A percentile compares a stretch with the other conserved stretches of the same genome.
These are phyloP conservation scores for Picea sitchensis DNA, from an alignment of 75 land plant genomes.

Conservation along the genomic window DNA sequence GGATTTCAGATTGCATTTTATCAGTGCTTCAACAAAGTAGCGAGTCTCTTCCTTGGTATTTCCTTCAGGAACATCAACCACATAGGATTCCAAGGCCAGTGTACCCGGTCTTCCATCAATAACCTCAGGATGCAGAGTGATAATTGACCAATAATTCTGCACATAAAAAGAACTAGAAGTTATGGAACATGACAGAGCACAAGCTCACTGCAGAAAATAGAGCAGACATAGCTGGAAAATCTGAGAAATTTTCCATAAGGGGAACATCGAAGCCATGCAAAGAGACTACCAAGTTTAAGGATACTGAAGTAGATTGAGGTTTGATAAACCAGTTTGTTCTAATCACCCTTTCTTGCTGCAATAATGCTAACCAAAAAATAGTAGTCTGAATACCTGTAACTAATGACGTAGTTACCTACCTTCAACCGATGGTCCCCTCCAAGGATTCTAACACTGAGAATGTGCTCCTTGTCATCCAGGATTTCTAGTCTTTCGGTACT, in stretches of 20 bases:
- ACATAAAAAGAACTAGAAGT: no score
- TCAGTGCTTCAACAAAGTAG: constrained; percentile 59
- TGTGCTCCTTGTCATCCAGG: constrained; percentile 63
- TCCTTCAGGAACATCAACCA: constrained; percentile 76
- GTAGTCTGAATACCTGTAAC: no score
- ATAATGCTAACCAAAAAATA: no score
- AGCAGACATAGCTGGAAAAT: no score
- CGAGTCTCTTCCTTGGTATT: constrained; percentile 77
- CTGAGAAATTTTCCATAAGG: no score
- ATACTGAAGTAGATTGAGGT: no score
- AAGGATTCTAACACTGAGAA: constrained; percentile 53
- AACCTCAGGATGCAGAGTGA: constrained; percentile 55
- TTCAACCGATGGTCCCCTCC: constrained; percentile 25
- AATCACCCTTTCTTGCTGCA: no score
- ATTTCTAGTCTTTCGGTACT: constrained; percentile 64
- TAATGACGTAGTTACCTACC: neutral
- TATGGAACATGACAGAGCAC: no score
- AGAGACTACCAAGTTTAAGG: no score
- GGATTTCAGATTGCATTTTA: constrained; percentile 70
- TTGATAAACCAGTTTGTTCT: no score
- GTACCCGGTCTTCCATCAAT: constrained; percentile 66
- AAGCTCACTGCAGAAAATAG: no score
- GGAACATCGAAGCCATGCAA: no score
- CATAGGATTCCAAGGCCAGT: constrained; percentile 64
- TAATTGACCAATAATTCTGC: constrained; percentile 65